Evolutionary conservation across 2,329 filamentous ascomycete species (phyloP), one percentile per base, ranked within the genome.

Genomic region (Didymella segeticola): DNA sequence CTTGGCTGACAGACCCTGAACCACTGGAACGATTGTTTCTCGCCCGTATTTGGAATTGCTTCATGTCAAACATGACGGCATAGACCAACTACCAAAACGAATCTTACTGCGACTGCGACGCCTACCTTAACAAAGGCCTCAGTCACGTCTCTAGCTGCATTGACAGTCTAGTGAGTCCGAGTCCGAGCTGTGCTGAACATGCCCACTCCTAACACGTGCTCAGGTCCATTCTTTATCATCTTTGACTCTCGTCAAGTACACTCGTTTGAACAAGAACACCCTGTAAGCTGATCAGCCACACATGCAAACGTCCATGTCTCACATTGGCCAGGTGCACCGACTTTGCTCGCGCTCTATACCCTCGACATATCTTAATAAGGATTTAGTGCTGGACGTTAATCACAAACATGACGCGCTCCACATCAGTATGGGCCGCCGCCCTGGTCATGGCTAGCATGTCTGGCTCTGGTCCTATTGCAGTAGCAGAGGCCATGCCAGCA

Each of bases 401-500:
- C 56, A 41, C 62, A 63, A 71, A 77, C 56, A 81, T 80, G 78
- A 69, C 74, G 50, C 75, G 74, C 57, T 76, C 76, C 25, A 71
- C 75, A 31, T 72, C 76, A 63, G 74, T 78, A 69, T 80, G 78
- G 78, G 73, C 76, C 19, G 77, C 77, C 47, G 77, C 78, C 46
- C 68, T 81, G 51, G 68, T 77, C 49, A 67, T 80, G 61, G 69
- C 69, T 49, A 73, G 67, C 56, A 69, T 80, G 66, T 79, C 78
- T 56, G 76, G 47, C 47, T 50, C 47, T 29, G 47, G 76, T 47
- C 74, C 77, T 6, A 62, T 75, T 37, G 71, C 78, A 23, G 77
- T 73, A 36, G 79, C 79, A 47, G 78, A 81, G 64, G 78, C 79
- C 54, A 78, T 79, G 69, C 79, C 79, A 55, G 79, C 79, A 62